Evolutionary conservation across 2,329 filamentous ascomycete genomes (phyloP).

Genomic region (Fusarium fujikuroi): DNA sequence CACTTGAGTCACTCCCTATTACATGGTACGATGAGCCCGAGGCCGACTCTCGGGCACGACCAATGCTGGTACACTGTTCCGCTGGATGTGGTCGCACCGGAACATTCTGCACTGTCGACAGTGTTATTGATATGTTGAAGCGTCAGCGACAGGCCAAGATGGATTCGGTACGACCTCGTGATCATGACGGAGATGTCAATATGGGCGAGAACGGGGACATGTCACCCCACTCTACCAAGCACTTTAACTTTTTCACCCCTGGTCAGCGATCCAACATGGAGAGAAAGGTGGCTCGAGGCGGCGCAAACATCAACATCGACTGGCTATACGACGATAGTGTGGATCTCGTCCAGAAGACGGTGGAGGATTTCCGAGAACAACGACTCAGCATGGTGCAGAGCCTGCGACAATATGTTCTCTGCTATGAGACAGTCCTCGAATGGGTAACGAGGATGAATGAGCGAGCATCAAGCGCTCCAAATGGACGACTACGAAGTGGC

Average conservation of each 20-base stretch:
- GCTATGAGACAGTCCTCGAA: conserved; percentile 93
- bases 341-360: conserved; percentile 86
- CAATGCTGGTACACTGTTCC: conserved; percentile 93
- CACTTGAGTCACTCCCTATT: conserved; percentile 48
- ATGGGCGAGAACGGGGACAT: conserved; percentile 53
- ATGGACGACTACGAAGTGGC: conserved; percentile 46
- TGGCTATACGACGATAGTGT: conserved; percentile 78
- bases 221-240: conserved; percentile 45
- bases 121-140: conserved; percentile 95
- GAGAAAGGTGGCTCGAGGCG: conserved; percentile 16
- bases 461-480: conserved; percentile 25
- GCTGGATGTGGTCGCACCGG: conserved; percentile 96
- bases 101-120: conserved; percentile 96
- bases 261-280: conserved; percentile 28
- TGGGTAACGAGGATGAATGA: conserved; percentile 73
- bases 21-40: conserved; percentile 71
- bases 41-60: conserved; percentile 63
- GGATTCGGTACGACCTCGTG: conserved; percentile 28
- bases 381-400: conserved; percentile 97
- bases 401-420: conserved; percentile 90
- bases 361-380: conserved; percentile 90
- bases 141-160: conserved; percentile 69
- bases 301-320: conserved; percentile 56
- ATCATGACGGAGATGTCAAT: conserved; percentile 57
- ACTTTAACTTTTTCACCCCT: conserved; percentile 37